These are phyloP conservation scores for Stagonosporopsis vannaccii DNA, from an alignment of 2,329 filamentous ascomycete species.

Conservation along the genomic window DNA sequence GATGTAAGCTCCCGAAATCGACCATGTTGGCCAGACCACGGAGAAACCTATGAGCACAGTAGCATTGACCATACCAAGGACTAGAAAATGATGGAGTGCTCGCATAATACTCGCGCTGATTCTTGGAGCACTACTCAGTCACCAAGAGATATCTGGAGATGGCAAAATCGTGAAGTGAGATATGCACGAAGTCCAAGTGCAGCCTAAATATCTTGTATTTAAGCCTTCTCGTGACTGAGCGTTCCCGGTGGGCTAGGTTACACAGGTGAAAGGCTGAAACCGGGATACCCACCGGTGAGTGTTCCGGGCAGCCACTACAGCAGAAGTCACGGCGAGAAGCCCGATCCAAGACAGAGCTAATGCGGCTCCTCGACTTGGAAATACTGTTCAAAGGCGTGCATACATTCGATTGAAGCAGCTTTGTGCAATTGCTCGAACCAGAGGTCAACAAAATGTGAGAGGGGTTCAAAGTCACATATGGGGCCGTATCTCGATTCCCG, in stretches of 20 bases:
- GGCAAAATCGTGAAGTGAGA: neutral
- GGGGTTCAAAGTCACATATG: neutral
- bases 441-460: neutral
- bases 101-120: conserved; percentile 7
- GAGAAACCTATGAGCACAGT: conserved; percentile 43
- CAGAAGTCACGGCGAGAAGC: no score
- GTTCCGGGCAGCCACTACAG: neutral
- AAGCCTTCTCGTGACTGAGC: neutral
- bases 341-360: neutral
- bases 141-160: neutral
- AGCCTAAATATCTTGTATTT: neutral
- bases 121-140: no score
- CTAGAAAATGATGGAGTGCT: conserved; percentile 30
- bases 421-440: neutral
- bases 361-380: neutral
- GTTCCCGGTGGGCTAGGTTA: neutral
- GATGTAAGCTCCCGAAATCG: neutral
- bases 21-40: no score
- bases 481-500: neutral
- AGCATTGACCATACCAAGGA: conserved; percentile 53
- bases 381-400: neutral
- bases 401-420: no score
- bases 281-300: neutral
- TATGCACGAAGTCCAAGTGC: neutral
- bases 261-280: neutral